Evolutionary conservation across 2,329 filamentous ascomycete genomes (phyloP).

Genomic region (Aspergillus sp.): DNA sequence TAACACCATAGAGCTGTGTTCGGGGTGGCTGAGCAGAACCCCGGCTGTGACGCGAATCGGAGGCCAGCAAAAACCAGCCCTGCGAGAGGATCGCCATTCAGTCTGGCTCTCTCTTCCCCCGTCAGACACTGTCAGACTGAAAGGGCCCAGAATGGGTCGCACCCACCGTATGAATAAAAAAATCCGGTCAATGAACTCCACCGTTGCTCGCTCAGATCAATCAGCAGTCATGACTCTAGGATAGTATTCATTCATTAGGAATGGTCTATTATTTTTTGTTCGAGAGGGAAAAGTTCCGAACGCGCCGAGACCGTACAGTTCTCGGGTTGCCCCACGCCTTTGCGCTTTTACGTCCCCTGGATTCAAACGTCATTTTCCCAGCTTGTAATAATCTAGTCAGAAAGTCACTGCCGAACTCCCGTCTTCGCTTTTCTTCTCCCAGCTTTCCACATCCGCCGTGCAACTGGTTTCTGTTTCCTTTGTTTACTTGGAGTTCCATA

Average conservation of each 20-base stretch:
- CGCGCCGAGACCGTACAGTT: background rate
- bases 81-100: slow-evolving; percentile 6
- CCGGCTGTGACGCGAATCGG: background rate
- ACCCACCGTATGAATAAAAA: background rate
- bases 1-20: background rate
- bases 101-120: background rate
- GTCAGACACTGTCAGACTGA: background rate
- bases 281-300: background rate
- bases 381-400: background rate
- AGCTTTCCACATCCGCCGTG: background rate
- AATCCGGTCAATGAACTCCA: background rate
- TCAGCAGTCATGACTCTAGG: background rate
- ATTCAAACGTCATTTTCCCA: slow-evolving; percentile 5
- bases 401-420: background rate
- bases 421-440: background rate
- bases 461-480: background rate
- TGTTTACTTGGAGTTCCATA: background rate
- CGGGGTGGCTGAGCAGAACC: slow-evolving; percentile 4
- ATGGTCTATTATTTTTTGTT: background rate
- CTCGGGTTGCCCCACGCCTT: slow-evolving; percentile 2
- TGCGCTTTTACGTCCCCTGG: slow-evolving; percentile 2
- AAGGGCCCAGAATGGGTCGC: background rate
- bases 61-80: slow-evolving; percentile 6
- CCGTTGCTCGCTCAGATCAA: background rate
- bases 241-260: background rate